phyloP scores from a whole-genome alignment of 768 basidiomycete genomes.

The Rossbeevera mucosa region DNA sequence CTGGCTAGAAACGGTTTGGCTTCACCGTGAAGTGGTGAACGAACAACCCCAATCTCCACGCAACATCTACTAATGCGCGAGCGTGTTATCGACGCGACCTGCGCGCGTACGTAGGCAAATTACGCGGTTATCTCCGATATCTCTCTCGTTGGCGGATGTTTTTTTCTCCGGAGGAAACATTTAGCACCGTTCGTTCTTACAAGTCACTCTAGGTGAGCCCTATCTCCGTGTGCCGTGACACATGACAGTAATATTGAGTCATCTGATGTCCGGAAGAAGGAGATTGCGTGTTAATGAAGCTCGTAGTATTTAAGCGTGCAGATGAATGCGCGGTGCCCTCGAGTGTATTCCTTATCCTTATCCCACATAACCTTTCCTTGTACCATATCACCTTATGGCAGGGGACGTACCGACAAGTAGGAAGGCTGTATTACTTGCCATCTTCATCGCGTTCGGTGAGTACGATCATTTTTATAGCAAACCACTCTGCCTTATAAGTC shows the following conservation, averaged over 20 bases:
- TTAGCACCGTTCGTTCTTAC: not conserved
- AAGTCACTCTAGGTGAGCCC: not conserved
- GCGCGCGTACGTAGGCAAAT: not conserved
- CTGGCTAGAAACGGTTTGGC: not conserved
- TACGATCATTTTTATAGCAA: slow-evolving; percentile 2
- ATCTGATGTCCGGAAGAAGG: slow-evolving; percentile 13
- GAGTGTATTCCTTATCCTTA: not conserved
- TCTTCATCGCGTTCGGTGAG: slow-evolving; percentile 72
- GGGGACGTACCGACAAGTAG: slow-evolving; percentile 56
- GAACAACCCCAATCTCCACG: not conserved
- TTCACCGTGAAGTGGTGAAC: not conserved
- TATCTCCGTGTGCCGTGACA: slow-evolving; percentile 8
- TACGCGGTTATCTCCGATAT: not conserved
- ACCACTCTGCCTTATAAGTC: not conserved
- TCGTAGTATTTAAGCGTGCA: slow-evolving; percentile 9
- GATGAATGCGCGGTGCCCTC: not conserved
- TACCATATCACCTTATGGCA: slow-evolving; percentile 17
- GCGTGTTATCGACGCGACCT: not conserved
- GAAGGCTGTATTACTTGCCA: slow-evolving; percentile 58
- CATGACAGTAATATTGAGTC: slow-evolving; percentile 5
- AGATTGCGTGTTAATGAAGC: not conserved
- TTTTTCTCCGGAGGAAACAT: not conserved
- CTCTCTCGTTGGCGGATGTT: not conserved
- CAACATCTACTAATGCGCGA: not conserved
- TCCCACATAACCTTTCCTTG: not conserved